Base-by-base conservation (phyloP, 2,329 filamentous ascomycete genomes). In the Beauveria scarabaeidicola region DNA sequence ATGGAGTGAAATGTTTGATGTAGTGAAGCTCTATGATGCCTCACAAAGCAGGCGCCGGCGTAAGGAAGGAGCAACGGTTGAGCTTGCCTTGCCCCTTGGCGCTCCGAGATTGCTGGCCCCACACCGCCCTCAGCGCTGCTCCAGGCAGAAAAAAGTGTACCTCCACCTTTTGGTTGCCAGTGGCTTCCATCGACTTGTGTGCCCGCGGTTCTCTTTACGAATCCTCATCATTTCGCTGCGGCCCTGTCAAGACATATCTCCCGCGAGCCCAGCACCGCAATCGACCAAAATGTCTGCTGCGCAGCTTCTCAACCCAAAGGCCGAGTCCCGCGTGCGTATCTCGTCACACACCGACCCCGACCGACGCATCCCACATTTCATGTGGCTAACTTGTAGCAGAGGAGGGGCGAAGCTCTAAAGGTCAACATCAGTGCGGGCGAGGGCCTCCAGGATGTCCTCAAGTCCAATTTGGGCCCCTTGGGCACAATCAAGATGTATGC, bases 401-500 rank as follows among this genome's bases (percentile, higher is more conserved):
- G 94, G 81, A 87, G 94, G 81, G 94, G 91, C 75, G 94, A 99
- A 85, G 94, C 94, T 81, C 81, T 99, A 64, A 86, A 84, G 76
- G 92, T 97, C 76, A 99, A 99, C 81, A 97, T 99, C 78, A 91
- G 83, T 70, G 94, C 94, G 66, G 94, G 93, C 71, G 92, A 97
- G 78, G 94, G 94, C 70, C 80, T 92, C 64, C 86, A 92, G 72
- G 84, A 96, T 90, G 94, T 99, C 57, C 82, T 99, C 72, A 93
- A 94, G 76, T 97, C 93, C 58, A 99, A 99, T 75, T 75, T 99
- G 67, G 94, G 94, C 68, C 94, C 94, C 60, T 83, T 90, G 68
- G 94, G 93, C 65, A 97, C 93, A 43, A 88, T 97, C 69, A 97
- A 97, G 81, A 97, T 97, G 93, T 93, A 75, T 62, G 71, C 25